Base-by-base conservation (phyloP, 176 grass and related monocot genomes). In the Areca catechu region DNA sequence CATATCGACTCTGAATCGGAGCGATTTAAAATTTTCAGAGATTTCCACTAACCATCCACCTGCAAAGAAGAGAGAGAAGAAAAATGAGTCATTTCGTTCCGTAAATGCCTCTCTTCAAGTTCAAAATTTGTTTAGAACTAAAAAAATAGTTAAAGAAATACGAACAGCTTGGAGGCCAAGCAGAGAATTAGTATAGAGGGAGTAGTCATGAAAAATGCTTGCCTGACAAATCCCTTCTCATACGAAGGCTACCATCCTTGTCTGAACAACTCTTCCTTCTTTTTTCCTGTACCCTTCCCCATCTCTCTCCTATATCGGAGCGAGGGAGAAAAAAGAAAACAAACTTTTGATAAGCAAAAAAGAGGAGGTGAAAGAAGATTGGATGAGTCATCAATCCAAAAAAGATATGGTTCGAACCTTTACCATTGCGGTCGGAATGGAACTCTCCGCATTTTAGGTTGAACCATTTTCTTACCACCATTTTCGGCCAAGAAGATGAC, bases 231-330 rank as follows among this genome's bases (percentile, higher is more conserved):
- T 90, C 72, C 51, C 66, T 80, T 52, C 71, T 63, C 24, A 49
- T 74, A 17, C 68, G 72, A 64, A 82, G 65, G 72, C 73, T 78
- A 61, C 73, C 76, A 6, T 90, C 83, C 62, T 79, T 85, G 72
- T 97, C 83, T 5, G 92, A 97, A 61, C 83, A 97, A 65, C 92
- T 90, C 77, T 77, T 90, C 53, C 83, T 73, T 83, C 83, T 89
- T 74, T 48, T 43, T 43, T 43, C 24, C 53, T 66, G 30, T 14
- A 54, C 69, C 7, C 48, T 50, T 19, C 62, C 37, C 27, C 71
- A 71, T 4, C 57, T 77, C 19, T 74, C 72, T 14, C 49, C 84
- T n/a, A n/a, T n/a, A n/a, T n/a, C n/a, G 7, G 0, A 30, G 23
- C 2, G 23, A 24, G 1, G 3, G 23, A 24, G 4, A 14, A 1